Conservation (phyloP, 2,329 filamentous ascomycete species). For the Monilinia polystroma region DNA sequence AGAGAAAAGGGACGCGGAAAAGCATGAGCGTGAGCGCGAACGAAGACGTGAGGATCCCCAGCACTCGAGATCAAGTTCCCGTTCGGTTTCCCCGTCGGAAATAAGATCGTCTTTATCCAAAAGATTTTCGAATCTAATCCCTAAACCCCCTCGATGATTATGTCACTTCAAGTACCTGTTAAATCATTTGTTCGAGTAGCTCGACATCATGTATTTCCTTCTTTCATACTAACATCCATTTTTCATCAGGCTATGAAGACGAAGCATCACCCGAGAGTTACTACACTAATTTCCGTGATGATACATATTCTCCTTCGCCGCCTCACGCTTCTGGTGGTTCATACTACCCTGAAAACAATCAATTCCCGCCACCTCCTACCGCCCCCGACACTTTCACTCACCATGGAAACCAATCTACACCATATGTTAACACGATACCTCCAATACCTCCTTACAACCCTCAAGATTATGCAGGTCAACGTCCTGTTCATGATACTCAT, state of each 20-base stretch:
- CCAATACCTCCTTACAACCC: constrained; percentile 40
- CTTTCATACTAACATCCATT: constrained; percentile 27
- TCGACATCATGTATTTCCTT: constrained; percentile 30
- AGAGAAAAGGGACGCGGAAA: constrained; percentile 35
- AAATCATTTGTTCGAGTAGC: constrained; percentile 25
- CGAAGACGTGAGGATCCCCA: constrained; percentile 41
- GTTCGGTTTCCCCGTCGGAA: constrained; percentile 37
- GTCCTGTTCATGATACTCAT: constrained; percentile 30
- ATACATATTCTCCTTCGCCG: constrained; percentile 39
- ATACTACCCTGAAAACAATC: constrained; percentile 35
- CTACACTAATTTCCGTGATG: constrained; percentile 37
- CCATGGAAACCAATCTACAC: constrained; percentile 33
- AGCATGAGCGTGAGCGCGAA: constrained; percentile 35
- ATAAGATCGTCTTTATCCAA: constrained; percentile 36
- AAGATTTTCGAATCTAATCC: constrained; percentile 39
- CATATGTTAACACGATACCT: constrained; percentile 30
- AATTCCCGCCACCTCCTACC: constrained; percentile 34
- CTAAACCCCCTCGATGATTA: constrained; percentile 26
- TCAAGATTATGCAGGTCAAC: constrained; percentile 36
- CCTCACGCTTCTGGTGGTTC: constrained; percentile 41
- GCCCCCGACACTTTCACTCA: constrained; percentile 25
- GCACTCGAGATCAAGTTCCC: constrained; percentile 38
- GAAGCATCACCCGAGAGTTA: constrained; percentile 38
- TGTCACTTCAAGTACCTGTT: constrained; percentile 12
- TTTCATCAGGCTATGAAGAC: constrained; percentile 39